Evolutionary conservation across 768 basidiomycete genomes (phyloP), one percentile per base, ranked within the genome.

Genomic region (Termitomyces sp.): DNA sequence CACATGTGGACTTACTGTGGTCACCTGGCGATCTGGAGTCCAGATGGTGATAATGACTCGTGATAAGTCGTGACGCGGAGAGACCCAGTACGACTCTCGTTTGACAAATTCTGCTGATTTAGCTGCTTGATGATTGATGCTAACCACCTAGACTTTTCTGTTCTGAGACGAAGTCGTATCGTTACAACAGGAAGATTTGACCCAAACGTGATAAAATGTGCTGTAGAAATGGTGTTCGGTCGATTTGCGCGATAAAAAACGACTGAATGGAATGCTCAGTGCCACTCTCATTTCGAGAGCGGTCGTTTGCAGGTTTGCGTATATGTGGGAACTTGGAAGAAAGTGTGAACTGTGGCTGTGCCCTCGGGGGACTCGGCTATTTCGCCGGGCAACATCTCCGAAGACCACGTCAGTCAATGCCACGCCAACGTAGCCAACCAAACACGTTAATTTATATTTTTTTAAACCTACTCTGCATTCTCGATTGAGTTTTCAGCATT

Each of bases 401-500:
- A 56, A 49, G 47, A 56, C 59, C 59, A 60, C 59, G 63, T 63
- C 59, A 60, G 59, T 60, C 48, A 34, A 40, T 47, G 45, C 38
- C 60, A 61, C 57, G 29, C 54, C 50, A 50, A 45, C 15, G 50
- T n/a, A 11, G 48, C 7, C 15, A 8, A 8, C 37, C 25, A 37
- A 52, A 52, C 20, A 52, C 51, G 15, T 15, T 12, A 49, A 14
- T 48, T 14, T 48, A 25, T 25, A 25, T 42, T 11, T 12, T 29
- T 10, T 29, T 34, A 17, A 50, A 8, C 32, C n/a, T 4, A 20
- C 9, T 20, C 38, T 54, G 40, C 38, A 8, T 48, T 57, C 20
- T 25, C 31, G 11, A 31, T 49, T 34, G 51, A 37, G 25, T 17
- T 34, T 32, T 47, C 17, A 25, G 15, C n/a, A 14, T 48, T 38